Base-by-base conservation (phyloP, 495 filamentous ascomycete genomes). In the Penicillium crystallinum region DNA sequence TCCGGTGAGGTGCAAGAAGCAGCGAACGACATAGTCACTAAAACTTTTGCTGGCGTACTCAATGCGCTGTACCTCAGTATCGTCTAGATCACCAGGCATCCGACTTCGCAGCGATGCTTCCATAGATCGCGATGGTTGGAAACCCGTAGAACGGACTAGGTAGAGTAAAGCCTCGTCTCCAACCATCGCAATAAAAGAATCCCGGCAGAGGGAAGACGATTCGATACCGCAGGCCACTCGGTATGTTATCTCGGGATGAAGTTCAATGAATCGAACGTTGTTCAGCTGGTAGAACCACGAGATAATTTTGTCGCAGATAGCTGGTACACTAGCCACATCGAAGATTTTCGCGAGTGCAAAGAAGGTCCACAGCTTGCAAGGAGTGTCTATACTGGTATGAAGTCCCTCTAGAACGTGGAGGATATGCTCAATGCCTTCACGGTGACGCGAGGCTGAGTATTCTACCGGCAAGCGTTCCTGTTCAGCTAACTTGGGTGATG, bases 311-410 rank as follows among this genome's bases (percentile, higher is more conserved):
- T 64, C 67, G 37, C 58, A 60, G 15, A 77, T 60, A 2, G 59
- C 43, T 0, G 66, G 62, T 11, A 62, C 41, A 2, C 62, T 63
- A 0, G 74, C 70, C 17, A 84, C 73, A 2, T 81, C 75, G 18
- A 83, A 74, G 42, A 80, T 63, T 18, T 80, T 81, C 18, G 82
- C 82, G 3, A 87, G 63, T 8, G 74, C 77, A 14, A 80, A 80
- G 14, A 83, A 76, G 1, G 82, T 85, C 76, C 80, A 86, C 41
- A 85, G 59, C 22, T 84, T 82, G 33, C 77, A 69, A n/a, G 84
- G 82, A 0, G 83, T 86, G 56, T 87, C 78, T n/a, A 88, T 62
- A 2, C 71, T 62, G 1, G 81, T 68, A 36, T 70, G 66, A 0
- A 73, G 44, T 12, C 75, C 77, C 43, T 79, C 69, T 27, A 85